phyloP scores from a whole-genome alignment of 129 eudicot species.

The Pseudognaphalium luteoalbum region DNA sequence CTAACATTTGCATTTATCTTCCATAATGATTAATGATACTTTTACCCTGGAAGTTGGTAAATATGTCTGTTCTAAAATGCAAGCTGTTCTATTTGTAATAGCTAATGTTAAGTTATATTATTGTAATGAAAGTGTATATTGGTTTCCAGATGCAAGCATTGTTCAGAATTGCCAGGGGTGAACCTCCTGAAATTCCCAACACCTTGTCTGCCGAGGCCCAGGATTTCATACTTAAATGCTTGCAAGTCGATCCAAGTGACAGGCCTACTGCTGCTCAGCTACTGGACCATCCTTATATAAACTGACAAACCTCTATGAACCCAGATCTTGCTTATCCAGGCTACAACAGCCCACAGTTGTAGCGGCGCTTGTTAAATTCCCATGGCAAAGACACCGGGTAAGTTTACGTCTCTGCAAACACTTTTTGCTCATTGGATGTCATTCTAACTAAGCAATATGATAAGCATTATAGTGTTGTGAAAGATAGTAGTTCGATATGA shows the following conservation, averaged over 20 bases:
- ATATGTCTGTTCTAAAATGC: background rate
- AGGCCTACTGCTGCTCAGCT: constrained; percentile 66
- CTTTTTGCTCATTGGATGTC: no score
- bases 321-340: background rate
- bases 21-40: background rate
- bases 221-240: constrained; percentile 55
- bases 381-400: no score
- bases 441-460: no score
- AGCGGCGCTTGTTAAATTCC: no score
- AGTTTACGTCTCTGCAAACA: no score
- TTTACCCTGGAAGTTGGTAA: background rate
- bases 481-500: no score
- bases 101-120: background rate
- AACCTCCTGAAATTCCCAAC: constrained; percentile 61
- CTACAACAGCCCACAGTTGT: no score
- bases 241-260: constrained; percentile 54
- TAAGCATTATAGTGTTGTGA: no score
- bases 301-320: background rate
- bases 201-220: constrained; percentile 60
- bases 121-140: background rate
- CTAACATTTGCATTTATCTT: no score
- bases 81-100: background rate
- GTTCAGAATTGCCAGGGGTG: constrained; percentile 66
- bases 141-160: constrained; percentile 66
- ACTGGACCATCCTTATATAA: constrained; percentile 56